phyloP scores from a whole-genome alignment of 2,329 filamentous ascomycete species.

The Tolypocladium tropicale region DNA sequence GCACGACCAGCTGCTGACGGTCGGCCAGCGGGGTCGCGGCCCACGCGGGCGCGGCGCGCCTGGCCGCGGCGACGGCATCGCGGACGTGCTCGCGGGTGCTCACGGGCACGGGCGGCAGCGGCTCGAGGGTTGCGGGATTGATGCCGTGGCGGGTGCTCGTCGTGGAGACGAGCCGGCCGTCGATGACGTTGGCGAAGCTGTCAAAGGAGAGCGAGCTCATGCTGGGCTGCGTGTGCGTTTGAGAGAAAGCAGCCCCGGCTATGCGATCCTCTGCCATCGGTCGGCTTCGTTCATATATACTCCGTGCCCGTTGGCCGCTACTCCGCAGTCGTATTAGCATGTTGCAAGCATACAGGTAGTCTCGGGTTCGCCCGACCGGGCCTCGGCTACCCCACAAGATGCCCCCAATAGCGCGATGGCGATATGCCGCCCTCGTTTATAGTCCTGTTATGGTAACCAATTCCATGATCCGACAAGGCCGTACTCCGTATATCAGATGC shows the following conservation, averaged over 20 bases:
- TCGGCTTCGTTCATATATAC: no score
- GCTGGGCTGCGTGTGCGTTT: neutral
- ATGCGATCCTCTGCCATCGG: no score
- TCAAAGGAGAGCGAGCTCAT: neutral
- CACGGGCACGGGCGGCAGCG: neutral
- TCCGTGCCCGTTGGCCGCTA: no score
- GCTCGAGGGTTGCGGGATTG: neutral
- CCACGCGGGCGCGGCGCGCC: neutral
- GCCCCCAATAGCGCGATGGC: no score
- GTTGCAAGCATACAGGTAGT: no score
- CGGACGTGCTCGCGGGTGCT: neutral
- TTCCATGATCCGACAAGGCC: no score
- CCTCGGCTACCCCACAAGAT: no score
- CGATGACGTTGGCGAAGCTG: neutral
- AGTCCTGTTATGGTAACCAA: no score
- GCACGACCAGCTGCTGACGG: neutral
- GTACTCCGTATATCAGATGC: no score
- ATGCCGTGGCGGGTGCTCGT: neutral
- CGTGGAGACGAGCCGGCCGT: neutral
- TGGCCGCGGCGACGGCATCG: neutral
- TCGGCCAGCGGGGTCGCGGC: neutral
- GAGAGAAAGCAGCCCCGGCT: neutral
- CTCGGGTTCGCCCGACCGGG: no score
- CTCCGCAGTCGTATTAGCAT: no score
- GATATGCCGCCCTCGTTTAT: no score